These are phyloP conservation scores for Ophiocordyceps australis DNA, from an alignment of 2,329 filamentous ascomycete species.

Conservation along the genomic window DNA sequence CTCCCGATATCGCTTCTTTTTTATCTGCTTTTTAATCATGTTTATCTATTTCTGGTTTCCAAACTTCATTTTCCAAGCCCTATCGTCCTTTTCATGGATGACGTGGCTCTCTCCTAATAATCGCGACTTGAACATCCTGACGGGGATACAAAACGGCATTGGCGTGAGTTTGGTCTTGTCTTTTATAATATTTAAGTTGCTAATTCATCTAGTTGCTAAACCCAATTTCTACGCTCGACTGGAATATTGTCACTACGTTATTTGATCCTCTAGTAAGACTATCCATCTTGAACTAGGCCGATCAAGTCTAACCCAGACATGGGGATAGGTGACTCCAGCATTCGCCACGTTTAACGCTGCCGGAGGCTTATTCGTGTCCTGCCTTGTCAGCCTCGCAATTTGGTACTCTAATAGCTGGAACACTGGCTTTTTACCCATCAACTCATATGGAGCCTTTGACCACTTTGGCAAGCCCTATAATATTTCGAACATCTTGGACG, in stretches of 20 bases:
- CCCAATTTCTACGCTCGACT: constrained; percentile 22
- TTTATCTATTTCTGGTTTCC: constrained; percentile 37
- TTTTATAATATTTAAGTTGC: too few species aligned
- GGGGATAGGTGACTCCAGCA: constrained; percentile 12
- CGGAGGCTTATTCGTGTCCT: constrained; percentile 10
- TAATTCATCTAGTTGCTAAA: constrained; percentile 10
- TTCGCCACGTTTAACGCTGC: constrained; percentile 17
- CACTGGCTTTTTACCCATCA: constrained; percentile 20
- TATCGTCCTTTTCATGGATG: constrained; percentile 32
- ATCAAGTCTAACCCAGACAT: not conserved
- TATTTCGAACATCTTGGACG: constrained; percentile 14
- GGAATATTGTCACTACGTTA: constrained; percentile 15
- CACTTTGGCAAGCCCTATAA: constrained; percentile 19
- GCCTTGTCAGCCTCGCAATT: constrained; percentile 11
- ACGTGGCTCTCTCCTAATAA: constrained; percentile 31
- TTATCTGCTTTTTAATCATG: constrained; percentile 22
- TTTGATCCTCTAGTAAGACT: constrained; percentile 14
- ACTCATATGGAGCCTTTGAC: constrained; percentile 19
- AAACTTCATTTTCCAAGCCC: constrained; percentile 26
- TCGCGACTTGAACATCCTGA: constrained; percentile 15
- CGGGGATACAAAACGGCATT: constrained; percentile 17
- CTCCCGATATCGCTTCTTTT: constrained; percentile 28
- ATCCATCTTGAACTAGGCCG: not conserved
- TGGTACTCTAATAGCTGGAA: constrained; percentile 16
- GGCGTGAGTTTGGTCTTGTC: too few species aligned